These are phyloP conservation scores for Tetradesmus obliquus DNA, from an alignment of 139 green algal species.

Conservation along the genomic window DNA sequence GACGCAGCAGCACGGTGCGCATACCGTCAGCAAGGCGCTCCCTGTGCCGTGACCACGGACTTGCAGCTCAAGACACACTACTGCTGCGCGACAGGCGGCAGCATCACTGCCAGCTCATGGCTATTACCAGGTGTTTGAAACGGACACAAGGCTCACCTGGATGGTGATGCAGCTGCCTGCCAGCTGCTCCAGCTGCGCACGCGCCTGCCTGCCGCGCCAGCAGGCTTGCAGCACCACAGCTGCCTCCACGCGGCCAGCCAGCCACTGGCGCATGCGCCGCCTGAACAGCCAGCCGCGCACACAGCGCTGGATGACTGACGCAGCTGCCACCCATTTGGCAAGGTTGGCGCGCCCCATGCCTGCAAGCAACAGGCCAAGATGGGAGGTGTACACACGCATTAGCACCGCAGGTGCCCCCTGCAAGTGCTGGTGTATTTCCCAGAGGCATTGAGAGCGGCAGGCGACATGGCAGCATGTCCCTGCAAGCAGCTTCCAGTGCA, in stretches of 20 bases:
- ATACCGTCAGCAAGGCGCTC: neutral
- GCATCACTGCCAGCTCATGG: neutral
- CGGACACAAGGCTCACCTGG: constrained; percentile 5
- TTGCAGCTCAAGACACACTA: neutral
- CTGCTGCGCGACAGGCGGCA: neutral
- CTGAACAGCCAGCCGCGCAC: constrained; percentile 53
- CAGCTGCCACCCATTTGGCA: constrained; percentile 64
- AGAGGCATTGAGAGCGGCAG: neutral
- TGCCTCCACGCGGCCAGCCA: constrained; percentile 7
- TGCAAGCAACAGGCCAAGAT: constrained; percentile 35
- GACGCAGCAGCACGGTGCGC: neutral
- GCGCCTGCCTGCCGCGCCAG: constrained; percentile 53
- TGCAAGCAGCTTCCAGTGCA: neutral
- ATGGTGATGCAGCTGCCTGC: neutral
- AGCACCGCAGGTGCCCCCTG: neutral
- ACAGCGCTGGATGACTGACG: constrained; percentile 58
- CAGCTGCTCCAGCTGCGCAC: constrained; percentile 35
- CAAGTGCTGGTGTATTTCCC: too few relatives aligned
- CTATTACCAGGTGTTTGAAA: neutral
- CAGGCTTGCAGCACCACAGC: constrained; percentile 53
- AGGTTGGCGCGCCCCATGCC: constrained; percentile 56
- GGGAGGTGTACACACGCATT: neutral
- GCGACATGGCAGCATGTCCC: neutral
- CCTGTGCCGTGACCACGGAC: neutral
- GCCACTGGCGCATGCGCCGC: neutral